Conservation (phyloP, 352 stramenopile species). For the Phytophthora rubi region DNA sequence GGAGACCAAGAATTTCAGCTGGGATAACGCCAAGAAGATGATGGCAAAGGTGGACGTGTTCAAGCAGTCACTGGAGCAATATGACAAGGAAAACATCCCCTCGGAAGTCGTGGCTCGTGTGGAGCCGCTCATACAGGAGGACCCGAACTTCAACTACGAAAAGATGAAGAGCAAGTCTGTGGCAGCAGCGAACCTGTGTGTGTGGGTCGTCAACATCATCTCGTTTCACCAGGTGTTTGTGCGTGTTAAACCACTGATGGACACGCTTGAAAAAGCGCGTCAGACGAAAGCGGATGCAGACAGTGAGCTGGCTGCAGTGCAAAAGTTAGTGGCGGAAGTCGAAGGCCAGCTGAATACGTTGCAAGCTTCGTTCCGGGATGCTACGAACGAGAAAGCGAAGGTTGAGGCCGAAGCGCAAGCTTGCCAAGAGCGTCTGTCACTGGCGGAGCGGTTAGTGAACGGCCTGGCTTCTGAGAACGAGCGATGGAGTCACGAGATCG, state of each 20-base stretch:
- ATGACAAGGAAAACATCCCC: slow-evolving; percentile 93
- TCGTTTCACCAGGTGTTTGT: slow-evolving; percentile 93
- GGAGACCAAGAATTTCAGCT: slow-evolving; percentile 94
- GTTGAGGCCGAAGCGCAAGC: slow-evolving; percentile 87
- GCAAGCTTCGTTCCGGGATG: slow-evolving; percentile 81
- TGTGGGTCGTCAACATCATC: slow-evolving; percentile 95
- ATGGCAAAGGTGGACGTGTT: slow-evolving; percentile 95
- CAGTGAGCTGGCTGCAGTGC: slow-evolving; percentile 77
- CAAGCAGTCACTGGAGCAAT: slow-evolving; percentile 90
- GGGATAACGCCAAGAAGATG: slow-evolving; percentile 96
- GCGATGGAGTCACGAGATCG: slow-evolving; percentile 90
- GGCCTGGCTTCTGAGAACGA: slow-evolving; percentile 90
- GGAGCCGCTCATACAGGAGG: slow-evolving; percentile 83
- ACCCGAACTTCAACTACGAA: slow-evolving; percentile 93
- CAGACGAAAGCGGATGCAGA: slow-evolving; percentile 82
- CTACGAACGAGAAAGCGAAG: slow-evolving; percentile 92
- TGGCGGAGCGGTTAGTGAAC: slow-evolving; percentile 90
- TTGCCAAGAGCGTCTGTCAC: slow-evolving; percentile 86
- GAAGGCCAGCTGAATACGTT: slow-evolving; percentile 80
- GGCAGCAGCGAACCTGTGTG: slow-evolving; percentile 91
- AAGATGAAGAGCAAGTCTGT: slow-evolving; percentile 95
- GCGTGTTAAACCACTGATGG: slow-evolving; percentile 95
- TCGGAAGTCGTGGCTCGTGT: slow-evolving; percentile 86
- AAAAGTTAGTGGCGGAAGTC: slow-evolving; percentile 85
- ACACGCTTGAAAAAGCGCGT: slow-evolving; percentile 86